Conservation (phyloP, 768 basidiomycete species). For the Epithele typhae region DNA sequence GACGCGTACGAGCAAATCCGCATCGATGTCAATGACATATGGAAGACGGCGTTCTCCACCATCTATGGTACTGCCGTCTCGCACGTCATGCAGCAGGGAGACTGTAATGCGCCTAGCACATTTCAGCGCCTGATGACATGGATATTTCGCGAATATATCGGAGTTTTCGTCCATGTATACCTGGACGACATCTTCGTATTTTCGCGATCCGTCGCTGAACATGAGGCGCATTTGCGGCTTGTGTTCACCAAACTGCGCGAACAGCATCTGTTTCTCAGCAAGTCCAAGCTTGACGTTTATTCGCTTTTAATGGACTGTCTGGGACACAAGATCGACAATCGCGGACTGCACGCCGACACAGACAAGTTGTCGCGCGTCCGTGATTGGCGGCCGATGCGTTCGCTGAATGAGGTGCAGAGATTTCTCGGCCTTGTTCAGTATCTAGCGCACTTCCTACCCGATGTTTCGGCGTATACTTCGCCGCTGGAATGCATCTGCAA, state of each 20-base stretch:
- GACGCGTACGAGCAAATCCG: slow-evolving; percentile 42
- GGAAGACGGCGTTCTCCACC: slow-evolving; percentile 32
- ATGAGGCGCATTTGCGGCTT: slow-evolving; percentile 28
- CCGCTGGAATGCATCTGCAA: slow-evolving; percentile 26
- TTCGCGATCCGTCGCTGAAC: slow-evolving; percentile 33
- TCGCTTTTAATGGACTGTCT: slow-evolving; percentile 30
- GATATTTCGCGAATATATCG: slow-evolving; percentile 36
- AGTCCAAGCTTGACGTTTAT: slow-evolving; percentile 32
- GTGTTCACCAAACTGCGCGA: slow-evolving; percentile 29
- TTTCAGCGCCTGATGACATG: slow-evolving; percentile 41
- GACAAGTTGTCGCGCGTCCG: slow-evolving; percentile 33
- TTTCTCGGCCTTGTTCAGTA: slow-evolving; percentile 40
- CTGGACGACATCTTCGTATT: slow-evolving; percentile 42
- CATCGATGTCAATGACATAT: slow-evolving; percentile 26
- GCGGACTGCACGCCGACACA: slow-evolving; percentile 31
- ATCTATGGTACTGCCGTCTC: slow-evolving; percentile 33
- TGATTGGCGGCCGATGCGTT: slow-evolving; percentile 30
- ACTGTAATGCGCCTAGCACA: slow-evolving; percentile 42
- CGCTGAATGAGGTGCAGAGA: slow-evolving; percentile 32
- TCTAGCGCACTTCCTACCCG: slow-evolving; percentile 32
- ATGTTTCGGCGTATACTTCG: slow-evolving; percentile 28
- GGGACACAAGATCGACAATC: slow-evolving; percentile 36
- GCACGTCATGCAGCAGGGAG: slow-evolving; percentile 38
- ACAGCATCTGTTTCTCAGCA: slow-evolving; percentile 29
- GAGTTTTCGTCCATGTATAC: slow-evolving; percentile 37